Base-by-base conservation (phyloP, 768 basidiomycete genomes). In the Russula olivacea region DNA sequence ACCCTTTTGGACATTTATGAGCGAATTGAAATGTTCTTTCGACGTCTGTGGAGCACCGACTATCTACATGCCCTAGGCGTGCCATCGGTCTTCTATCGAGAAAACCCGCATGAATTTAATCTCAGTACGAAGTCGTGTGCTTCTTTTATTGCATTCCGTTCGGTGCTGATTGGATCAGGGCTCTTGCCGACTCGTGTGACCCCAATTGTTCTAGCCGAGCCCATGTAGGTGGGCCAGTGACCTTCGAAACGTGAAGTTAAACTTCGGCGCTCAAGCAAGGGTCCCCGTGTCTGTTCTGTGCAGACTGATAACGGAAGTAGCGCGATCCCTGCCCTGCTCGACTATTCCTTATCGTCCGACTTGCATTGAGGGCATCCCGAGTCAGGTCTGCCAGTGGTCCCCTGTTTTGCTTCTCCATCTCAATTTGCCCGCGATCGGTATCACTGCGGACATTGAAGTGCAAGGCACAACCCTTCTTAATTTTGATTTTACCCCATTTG, bases 151-250 rank as follows among this genome's bases (percentile, higher is more conserved):
- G 38, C 48, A 1, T 38, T 38, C 52, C 52, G 43, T 21, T 23
- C n/a, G 32, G 32, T 51, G 50, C 57, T 52, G 53, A 55, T 59
- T 41, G 58, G 47, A 10, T 7, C 32, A 64, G 23, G 17, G 58
- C 58, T 36, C 45, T 19, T 48, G 21, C 45, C 40, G 23, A 21
- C 45, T 64, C 58, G 58, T 55, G 63, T 64, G 63, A 59, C 53
- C 54, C 63, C 49, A 45, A 36, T 51, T 60, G 19, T 40, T 43
- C n/a, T 19, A 10, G n/a, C 21, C 49, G 54, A 21, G 30, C 58
- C 48, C 12, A 50, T 32, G 43, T 47, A 12, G 14, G 51, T 34
- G 14, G 15, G 38, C 36, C 2, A 28, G 28, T 28, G 14, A 30
- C 30, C 47, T 28, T 56, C 14, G 52, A 47, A 28, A 23, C 25